A percentile compares a stretch with the other conserved stretches of the same genome.
Evolutionary conservation across 2,329 filamentous ascomycete genomes (phyloP).

Genomic region (Phoma sp.): DNA sequence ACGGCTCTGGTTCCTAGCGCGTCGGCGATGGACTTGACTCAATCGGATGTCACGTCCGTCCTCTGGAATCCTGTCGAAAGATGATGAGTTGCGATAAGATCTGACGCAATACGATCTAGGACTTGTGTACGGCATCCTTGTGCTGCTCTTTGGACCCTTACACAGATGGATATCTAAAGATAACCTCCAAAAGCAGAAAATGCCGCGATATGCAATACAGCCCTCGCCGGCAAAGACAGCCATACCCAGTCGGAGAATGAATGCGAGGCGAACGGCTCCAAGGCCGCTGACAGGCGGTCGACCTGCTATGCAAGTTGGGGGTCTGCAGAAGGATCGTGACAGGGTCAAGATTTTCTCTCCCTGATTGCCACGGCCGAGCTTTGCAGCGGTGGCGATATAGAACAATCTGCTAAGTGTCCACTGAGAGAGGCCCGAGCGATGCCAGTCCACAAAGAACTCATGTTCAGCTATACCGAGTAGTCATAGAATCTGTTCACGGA

Average conservation of each 20-base stretch:
- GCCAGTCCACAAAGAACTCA: too few species aligned
- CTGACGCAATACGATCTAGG: slow-evolving; percentile 12
- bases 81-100: slow-evolving; percentile 9
- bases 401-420: not conserved
- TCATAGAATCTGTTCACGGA: not conserved
- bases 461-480: too few species aligned
- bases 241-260: slow-evolving; percentile 4
- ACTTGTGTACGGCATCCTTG: not conserved
- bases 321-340: slow-evolving; percentile 1
- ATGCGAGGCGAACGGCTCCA: slow-evolving; percentile 24
- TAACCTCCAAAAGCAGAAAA: too few species aligned
- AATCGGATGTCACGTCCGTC: slow-evolving; percentile 1
- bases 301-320: slow-evolving; percentile 10
- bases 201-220: too few species aligned
- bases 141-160: not conserved
- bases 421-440: not conserved
- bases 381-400: not conserved
- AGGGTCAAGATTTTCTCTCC: slow-evolving; percentile 15
- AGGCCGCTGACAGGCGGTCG: slow-evolving; percentile 21
- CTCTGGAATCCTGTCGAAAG: slow-evolving; percentile 1
- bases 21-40: slow-evolving; percentile 6
- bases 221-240: too few species aligned
- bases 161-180: not conserved
- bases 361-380: slow-evolving; percentile 16
- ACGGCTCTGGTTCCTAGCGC: slow-evolving; percentile 5